phyloP scores from a whole-genome alignment of 768 basidiomycete genomes.

The Zangia roseola region DNA sequence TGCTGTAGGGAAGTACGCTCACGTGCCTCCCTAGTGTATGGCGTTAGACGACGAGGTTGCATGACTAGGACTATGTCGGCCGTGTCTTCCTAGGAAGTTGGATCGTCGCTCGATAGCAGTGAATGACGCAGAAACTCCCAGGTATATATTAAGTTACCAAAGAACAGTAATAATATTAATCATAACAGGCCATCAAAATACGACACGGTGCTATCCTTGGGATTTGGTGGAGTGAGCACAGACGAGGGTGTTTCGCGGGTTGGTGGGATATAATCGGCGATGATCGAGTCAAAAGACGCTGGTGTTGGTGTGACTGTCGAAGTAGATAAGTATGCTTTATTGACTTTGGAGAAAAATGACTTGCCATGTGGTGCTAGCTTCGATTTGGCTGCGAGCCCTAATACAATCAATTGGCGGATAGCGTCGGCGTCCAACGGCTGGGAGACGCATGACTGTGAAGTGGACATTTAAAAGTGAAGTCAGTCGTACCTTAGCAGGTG shows the following conservation, averaged over 20 bases:
- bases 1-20: conserved; percentile 1
- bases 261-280: conserved; percentile 68
- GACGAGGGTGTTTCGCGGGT: conserved; percentile 19
- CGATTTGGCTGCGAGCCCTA: conserved; percentile 53
- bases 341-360: conserved; percentile 7
- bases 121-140: conserved; percentile 15
- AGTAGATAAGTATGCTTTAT: conserved; percentile 6
- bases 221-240: conserved; percentile 2
- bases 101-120: not conserved
- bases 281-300: conserved; percentile 67
- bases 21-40: conserved; percentile 24
- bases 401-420: conserved; percentile 64
- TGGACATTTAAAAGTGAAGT: not conserved
- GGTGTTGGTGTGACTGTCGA: conserved; percentile 40
- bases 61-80: conserved; percentile 1
- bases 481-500: conserved; percentile 38
- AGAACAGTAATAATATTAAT: conserved; percentile 5
- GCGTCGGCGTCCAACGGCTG: conserved; percentile 62
- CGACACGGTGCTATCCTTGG: conserved; percentile 31
- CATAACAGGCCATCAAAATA: conserved; percentile 45
- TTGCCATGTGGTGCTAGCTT: conserved; percentile 49
- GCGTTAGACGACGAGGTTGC: conserved; percentile 32
- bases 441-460: not conserved
- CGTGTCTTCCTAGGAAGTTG: not conserved
- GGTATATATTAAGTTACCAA: conserved; percentile 9